Conservation (phyloP, 257 asterid genomes). For the Primulina eburnea region DNA sequence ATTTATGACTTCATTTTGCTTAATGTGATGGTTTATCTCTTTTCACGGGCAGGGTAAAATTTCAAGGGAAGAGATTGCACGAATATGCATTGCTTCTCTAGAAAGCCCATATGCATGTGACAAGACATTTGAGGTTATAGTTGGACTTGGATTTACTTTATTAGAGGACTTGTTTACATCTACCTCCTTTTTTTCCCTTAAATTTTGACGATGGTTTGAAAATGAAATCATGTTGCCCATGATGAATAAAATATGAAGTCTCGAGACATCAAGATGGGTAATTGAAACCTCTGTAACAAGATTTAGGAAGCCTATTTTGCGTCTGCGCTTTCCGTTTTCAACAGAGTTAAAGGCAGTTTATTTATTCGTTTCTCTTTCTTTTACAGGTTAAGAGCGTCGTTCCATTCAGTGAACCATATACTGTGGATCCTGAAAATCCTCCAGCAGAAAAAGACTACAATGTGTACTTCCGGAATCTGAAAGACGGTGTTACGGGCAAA, state of each 20-base stretch:
- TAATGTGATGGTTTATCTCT: not conserved
- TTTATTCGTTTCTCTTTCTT: not conserved
- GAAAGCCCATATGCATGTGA: constrained; percentile 84
- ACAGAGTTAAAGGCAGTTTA: constrained; percentile 4
- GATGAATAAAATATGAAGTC: not conserved
- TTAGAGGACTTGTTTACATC: not conserved
- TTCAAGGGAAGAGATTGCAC: constrained; percentile 92
- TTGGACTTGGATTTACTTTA: not conserved
- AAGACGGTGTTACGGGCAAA: constrained; percentile 91
- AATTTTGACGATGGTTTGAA: not conserved
- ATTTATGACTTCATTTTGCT: constrained; percentile 11
- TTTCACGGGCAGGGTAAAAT: constrained; percentile 64
- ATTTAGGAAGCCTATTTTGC: not conserved
- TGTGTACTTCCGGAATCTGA: constrained; percentile 62
- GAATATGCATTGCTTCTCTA: constrained; percentile 78
- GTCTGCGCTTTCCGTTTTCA: not conserved
- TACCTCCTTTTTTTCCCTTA: not conserved
- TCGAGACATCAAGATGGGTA: not conserved
- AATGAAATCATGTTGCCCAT: not conserved
- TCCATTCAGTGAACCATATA: constrained; percentile 89
- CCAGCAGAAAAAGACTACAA: constrained; percentile 88
- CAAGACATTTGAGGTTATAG: constrained; percentile 83
- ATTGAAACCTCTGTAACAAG: not conserved
- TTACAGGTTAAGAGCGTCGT: constrained; percentile 82
- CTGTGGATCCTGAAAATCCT: constrained; percentile 92